Evolutionary conservation across 768 basidiomycete species (phyloP).

Genomic region (Xanthoconium stramineum): DNA sequence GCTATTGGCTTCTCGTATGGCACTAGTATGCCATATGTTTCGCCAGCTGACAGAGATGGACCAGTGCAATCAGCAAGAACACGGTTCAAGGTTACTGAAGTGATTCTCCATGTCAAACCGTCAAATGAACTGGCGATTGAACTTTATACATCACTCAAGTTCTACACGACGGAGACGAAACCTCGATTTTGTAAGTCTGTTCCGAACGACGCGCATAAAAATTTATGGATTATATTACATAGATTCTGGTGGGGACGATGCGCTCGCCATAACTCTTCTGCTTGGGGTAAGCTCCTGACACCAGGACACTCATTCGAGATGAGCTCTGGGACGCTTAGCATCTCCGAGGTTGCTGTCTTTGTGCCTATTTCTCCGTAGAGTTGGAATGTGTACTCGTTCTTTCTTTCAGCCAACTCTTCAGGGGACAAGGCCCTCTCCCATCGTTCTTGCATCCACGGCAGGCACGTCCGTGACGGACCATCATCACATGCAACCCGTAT

Average conservation of each 20-base stretch:
- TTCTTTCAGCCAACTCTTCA: conserved; percentile 37
- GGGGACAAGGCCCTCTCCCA: conserved; percentile 31
- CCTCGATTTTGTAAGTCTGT: conserved; percentile 1
- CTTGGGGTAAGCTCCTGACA: neutral
- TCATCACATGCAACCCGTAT: conserved; percentile 54
- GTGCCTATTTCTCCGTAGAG: conserved; percentile 9
- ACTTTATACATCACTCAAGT: conserved; percentile 6
- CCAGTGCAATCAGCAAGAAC: conserved; percentile 1
- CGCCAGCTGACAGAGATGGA: neutral
- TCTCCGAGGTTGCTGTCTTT: neutral
- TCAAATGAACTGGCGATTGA: conserved; percentile 11
- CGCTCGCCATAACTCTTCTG: neutral
- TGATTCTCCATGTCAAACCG: conserved; percentile 5
- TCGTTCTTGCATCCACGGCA: conserved; percentile 53
- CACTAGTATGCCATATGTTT: neutral
- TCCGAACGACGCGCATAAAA: neutral
- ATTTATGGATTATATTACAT: neutral
- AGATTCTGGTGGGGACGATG: conserved; percentile 4
- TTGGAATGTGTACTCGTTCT: conserved; percentile 17
- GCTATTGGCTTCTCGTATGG: conserved; percentile 3
- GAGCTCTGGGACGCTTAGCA: neutral
- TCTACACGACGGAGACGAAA: neutral
- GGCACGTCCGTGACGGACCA: conserved; percentile 53
- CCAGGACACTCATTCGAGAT: neutral
- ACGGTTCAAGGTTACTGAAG: neutral